Percentiles rank a stretch among this genome's conserved stretches.
phyloP scores from a whole-genome alignment of 257 asterid genomes.

The Solanum chilense region DNA sequence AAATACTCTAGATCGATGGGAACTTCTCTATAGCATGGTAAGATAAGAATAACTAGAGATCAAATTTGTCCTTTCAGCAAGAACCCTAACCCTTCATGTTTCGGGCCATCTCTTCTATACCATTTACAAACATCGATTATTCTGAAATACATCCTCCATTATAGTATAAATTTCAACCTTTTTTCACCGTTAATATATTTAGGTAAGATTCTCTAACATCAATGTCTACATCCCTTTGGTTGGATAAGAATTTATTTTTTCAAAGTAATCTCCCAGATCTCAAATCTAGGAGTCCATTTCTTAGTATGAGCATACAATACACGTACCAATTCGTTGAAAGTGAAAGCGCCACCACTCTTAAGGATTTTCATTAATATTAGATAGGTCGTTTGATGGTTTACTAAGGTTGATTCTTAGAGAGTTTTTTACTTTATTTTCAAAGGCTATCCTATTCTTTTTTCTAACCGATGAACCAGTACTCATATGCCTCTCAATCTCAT shows the following conservation, averaged over 20 bases:
- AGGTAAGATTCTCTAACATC: too few species aligned
- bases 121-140: too few species aligned
- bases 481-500: not conserved
- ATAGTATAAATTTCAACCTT: too few species aligned
- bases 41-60: too few species aligned
- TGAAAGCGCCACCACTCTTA: constrained; percentile 8
- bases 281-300: not conserved
- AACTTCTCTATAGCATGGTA: too few species aligned
- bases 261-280: not conserved
- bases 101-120: too few species aligned
- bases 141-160: too few species aligned
- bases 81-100: too few species aligned
- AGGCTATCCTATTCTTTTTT: not conserved
- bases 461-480: not conserved
- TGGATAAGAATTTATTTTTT: not conserved
- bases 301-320: not conserved
- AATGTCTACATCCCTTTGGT: too few species aligned
- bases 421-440: not conserved
- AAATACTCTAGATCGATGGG: not conserved
- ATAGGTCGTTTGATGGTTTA: not conserved
- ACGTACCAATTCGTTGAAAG: not conserved
- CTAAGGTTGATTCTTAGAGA: not conserved
- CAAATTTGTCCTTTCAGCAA: too few species aligned
- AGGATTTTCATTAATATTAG: not conserved
- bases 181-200: too few species aligned